phyloP scores from a whole-genome alignment of 2,329 filamentous ascomycete genomes.

The Tolypocladium ophioglossoides region DNA sequence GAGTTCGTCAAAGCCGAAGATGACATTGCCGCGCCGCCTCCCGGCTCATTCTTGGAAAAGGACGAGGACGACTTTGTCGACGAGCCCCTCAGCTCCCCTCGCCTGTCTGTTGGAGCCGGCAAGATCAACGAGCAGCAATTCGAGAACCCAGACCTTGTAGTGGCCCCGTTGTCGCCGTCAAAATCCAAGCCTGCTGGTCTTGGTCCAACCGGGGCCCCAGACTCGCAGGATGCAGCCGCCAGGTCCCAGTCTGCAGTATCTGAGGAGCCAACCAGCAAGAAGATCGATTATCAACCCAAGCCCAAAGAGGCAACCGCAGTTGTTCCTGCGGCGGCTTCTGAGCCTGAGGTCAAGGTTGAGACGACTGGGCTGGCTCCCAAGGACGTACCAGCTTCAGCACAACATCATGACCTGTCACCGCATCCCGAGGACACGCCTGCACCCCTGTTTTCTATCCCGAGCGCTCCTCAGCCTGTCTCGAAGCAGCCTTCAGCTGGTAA shows the following conservation, averaged over 20 bases:
- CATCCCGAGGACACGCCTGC: slow-evolving; percentile 58
- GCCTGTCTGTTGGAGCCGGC: slow-evolving; percentile 50
- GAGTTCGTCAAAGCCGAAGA: slow-evolving; percentile 54
- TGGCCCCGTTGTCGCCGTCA: slow-evolving; percentile 46
- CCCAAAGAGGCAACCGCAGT: neutral
- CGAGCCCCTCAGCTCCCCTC: slow-evolving; percentile 61
- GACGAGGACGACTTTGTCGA: slow-evolving; percentile 70
- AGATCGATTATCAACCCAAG: neutral
- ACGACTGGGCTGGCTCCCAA: slow-evolving; percentile 3
- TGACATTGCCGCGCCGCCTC: slow-evolving; percentile 28
- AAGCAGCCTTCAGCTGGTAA: neutral
- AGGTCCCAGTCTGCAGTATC: neutral
- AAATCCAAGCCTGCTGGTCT: slow-evolving; percentile 17
- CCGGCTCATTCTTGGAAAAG: slow-evolving; percentile 27
- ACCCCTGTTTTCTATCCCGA: slow-evolving; percentile 36
- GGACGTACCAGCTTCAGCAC: slow-evolving; percentile 5
- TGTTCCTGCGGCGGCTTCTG: neutral
- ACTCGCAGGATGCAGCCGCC: neutral
- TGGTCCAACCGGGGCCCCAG: neutral
- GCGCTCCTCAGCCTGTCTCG: neutral
- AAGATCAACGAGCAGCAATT: slow-evolving; percentile 40
- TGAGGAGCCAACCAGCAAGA: neutral
- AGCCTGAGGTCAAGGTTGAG: slow-evolving; percentile 8
- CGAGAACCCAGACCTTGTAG: slow-evolving; percentile 45
- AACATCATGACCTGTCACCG: slow-evolving; percentile 30